A percentile compares a stretch with the other conserved stretches of the same genome.
phyloP scores from a whole-genome alignment of 208 protist genomes.

The Acanthamoeba triangularis region DNA sequence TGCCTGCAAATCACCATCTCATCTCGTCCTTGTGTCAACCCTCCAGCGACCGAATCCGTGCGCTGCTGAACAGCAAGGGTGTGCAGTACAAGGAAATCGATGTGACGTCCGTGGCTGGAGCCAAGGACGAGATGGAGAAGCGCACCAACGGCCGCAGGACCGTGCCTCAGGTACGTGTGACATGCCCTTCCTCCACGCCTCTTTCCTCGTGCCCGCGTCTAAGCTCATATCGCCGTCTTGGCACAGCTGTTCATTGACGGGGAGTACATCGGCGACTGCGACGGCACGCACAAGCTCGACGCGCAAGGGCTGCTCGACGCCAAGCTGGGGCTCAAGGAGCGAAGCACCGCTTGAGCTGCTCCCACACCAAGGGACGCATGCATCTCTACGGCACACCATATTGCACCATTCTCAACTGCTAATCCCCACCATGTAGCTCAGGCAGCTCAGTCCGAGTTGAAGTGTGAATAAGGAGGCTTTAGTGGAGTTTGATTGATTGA shows the following conservation, averaged over 20 bases:
- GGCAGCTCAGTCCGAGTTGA: too few species aligned
- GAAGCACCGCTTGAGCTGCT: background rate
- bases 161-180: background rate
- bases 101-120: background rate
- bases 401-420: too few species aligned
- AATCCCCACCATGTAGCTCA: too few species aligned
- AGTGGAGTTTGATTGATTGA: too few species aligned
- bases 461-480: too few species aligned
- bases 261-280: conserved; percentile 38
- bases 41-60: background rate
- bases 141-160: conserved; percentile 11
- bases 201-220: background rate
- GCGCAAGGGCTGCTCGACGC: background rate
- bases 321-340: conserved; percentile 33
- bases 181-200: background rate
- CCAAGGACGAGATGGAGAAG: conserved; percentile 17
- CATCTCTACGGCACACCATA: too few species aligned
- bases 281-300: conserved; percentile 26
- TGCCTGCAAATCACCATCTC: background rate
- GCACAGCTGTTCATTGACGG: conserved; percentile 13
- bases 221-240: background rate
- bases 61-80: conserved; percentile 27
- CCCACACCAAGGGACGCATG: too few species aligned
- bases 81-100: conserved; percentile 26
- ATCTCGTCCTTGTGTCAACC: background rate